Base-by-base conservation (phyloP, 352 stramenopile species). In the Albugo laibachii region DNA sequence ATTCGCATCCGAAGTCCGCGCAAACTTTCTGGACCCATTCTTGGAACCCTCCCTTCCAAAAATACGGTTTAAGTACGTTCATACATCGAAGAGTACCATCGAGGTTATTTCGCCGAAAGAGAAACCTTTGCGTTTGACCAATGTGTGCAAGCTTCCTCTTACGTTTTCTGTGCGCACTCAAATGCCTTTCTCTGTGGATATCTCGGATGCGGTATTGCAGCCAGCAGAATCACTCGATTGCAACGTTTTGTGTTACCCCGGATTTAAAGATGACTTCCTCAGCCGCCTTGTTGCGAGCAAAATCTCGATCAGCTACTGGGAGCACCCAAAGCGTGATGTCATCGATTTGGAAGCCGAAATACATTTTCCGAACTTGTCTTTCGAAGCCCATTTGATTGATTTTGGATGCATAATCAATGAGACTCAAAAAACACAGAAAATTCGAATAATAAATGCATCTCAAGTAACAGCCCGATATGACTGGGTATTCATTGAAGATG, bases 401-500 rank as follows among this genome's bases (percentile, higher is more conserved):
- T 97, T 97, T 54, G 92, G 92, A 19, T 96, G 83, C 57, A 77
- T 93, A 15, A 65, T 97, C 24, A 97, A 97, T 55, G 92, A 97
- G 58, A 97, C 92, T 12, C 85, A 92, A 46, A 94, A 93, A 48
- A 78, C 83, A 16, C 68, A 93, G 47, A 59, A 52, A 13, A 56
- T 97, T 31, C 64, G 64, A 11, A 66, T 96, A 11, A 92, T 74
- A 35, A 97, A 97, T 52, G 61, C 76, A 15, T 95, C 83, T 0
- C 86, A 89, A 49, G 83, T 97, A 3, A 57, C 86, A 45, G 92
- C 78, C 16, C 59, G 55, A 19, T 96, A 94, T 47, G 63, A 68
- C 1, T 97, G 92, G 92, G 66, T 92, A n/a, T 97, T 97, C 36
- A 71, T 96, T 24, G 92, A 97, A 47, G 76, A 96, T 46, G 83